Evolutionary conservation across 169 alveolate genomes (phyloP).

Genomic region (Plasmodium blacklocki): DNA sequence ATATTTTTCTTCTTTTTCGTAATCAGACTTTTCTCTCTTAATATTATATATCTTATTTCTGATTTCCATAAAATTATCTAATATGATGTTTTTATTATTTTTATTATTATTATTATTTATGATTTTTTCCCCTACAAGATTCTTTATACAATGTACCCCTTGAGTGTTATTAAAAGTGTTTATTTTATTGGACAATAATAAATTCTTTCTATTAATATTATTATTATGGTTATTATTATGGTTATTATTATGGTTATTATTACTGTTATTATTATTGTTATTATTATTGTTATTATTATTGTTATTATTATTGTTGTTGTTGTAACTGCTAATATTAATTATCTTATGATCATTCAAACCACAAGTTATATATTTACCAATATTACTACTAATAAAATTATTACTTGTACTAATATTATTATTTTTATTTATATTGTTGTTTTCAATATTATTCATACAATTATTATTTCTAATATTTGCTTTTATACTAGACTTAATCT

Average conservation of each 20-base stretch:
- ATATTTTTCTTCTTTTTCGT: slow-evolving; percentile 52
- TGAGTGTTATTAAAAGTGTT: neutral
- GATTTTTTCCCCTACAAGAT: neutral
- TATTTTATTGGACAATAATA: neutral
- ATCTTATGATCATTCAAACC: too few species aligned
- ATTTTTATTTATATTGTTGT: neutral
- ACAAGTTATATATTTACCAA: neutral
- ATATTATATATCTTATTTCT: slow-evolving; percentile 41
- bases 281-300: neutral
- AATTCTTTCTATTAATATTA: neutral
- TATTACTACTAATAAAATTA: neutral
- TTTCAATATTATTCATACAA: neutral
- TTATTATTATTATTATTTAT: neutral
- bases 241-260: neutral
- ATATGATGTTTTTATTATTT: neutral
- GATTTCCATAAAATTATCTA: slow-evolving; percentile 2
- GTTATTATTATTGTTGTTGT: neutral
- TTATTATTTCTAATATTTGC: neutral
- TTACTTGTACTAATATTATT: neutral
- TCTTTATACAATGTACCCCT: neutral
- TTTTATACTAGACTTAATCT: too few species aligned
- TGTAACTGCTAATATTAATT: neutral
- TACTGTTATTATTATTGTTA: neutral
- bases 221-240: neutral
- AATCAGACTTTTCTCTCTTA: slow-evolving; percentile 40